Conservation (phyloP, 2,329 filamentous ascomycete genomes). For the Fusarium stilboides region DNA sequence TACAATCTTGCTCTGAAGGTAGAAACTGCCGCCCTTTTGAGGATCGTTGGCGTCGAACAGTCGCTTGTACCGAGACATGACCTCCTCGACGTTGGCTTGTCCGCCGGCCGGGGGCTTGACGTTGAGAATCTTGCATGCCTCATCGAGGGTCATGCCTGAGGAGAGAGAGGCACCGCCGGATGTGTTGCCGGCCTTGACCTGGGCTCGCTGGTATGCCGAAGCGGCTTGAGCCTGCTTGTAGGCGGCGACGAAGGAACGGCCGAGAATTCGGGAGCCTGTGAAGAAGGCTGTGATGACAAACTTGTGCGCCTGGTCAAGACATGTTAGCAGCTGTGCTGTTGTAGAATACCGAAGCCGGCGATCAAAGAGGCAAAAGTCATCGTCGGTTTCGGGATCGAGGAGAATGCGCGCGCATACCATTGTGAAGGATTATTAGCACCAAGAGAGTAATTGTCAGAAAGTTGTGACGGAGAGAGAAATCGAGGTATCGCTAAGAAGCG, state of each 20-base stretch:
- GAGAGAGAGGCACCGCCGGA: conserved; percentile 68
- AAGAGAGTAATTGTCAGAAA: not conserved
- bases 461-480: conserved; percentile 14
- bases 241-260: conserved; percentile 92
- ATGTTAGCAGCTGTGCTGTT: conserved; percentile 36
- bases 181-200: conserved; percentile 72
- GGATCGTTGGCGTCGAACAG: conserved; percentile 96
- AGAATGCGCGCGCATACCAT: conserved; percentile 49
- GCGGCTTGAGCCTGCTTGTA: conserved; percentile 95
- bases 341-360: conserved; percentile 19
- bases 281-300: conserved; percentile 91
- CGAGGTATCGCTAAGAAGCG: conserved; percentile 38
- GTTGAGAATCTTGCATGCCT: conserved; percentile 97
- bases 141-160: conserved; percentile 89
- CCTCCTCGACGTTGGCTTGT: conserved; percentile 82
- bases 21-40: conserved; percentile 96
- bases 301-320: conserved; percentile 81
- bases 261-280: conserved; percentile 91
- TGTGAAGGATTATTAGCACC: conserved; percentile 33
- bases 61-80: conserved; percentile 91
- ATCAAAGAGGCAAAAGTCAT: conserved; percentile 31
- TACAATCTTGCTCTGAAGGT: conserved; percentile 96
- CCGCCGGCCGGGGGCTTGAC: conserved; percentile 86
- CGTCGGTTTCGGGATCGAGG: conserved; percentile 10
- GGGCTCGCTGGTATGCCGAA: conserved; percentile 83